Evolutionary conservation across 495 filamentous ascomycete species (phyloP), one percentile per base, ranked within the genome.

Genomic region (Penicillium malachiteum): DNA sequence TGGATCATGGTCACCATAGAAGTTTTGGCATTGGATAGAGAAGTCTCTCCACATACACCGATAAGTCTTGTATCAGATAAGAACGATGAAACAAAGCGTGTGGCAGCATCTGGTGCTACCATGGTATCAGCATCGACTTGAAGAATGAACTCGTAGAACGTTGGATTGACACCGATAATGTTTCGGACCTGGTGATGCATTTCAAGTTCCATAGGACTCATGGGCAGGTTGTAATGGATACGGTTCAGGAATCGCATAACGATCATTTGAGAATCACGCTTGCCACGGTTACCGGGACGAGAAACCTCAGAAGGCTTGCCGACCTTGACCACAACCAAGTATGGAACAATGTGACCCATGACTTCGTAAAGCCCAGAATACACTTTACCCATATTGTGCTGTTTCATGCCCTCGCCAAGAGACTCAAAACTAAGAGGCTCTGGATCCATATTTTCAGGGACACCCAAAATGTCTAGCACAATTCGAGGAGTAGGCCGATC

Each of bases 121-220:
- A 94, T 85, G 0, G 94, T 99, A 76, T 99, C 93, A 66, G 94
- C 94, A 69, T 99, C 94, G 73, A 99, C 95, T 72, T 96, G 91
- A 34, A 99, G 73, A 68, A 97, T 88, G 68, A 89, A 99, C 67
- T 99, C 94, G 75, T 99, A 99, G 69, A 99, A 96, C 26, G 89
- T 94, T 1, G 94, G 94, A 71, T 99, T 96, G 57, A 99, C 94
- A 49, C 94, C 94, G 58, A 99, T 99, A 63, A 99, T 92, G 70
- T 99, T 99, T 47, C 91, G 87, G 64, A 99, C 97, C 65, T 99
- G 95, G 66, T 99, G 94, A 70, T 96, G 90, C 86, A 99, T 97
- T 68, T 99, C 94, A 38, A 99, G 80, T 71, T 99, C 95, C 58
- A 99, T 82, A 18, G 94, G 94, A 62, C 84, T 94, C 94, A 99